Evolutionary conservation across 148 eudicot species (phyloP).

Genomic region (Nyssa sinensis): DNA sequence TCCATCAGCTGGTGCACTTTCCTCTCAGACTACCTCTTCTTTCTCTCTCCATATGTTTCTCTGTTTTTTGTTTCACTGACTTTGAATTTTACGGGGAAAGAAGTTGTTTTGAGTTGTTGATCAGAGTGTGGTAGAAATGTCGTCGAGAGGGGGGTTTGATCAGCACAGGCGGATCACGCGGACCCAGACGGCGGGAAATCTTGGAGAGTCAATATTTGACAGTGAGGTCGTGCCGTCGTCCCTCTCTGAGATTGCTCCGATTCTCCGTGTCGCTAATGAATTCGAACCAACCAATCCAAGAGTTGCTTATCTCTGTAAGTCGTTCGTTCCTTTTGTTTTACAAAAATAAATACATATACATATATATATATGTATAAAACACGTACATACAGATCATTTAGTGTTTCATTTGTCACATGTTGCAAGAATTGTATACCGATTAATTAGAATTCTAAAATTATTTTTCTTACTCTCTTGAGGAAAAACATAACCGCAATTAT

Average conservation of each 20-base stretch:
- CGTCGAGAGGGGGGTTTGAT: slow-evolving; percentile 29
- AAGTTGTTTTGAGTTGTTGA: not conserved
- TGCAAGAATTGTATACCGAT: slow-evolving; percentile 1
- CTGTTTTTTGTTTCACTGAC: not conserved
- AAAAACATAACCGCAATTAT: not conserved
- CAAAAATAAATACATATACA: too few relatives aligned
- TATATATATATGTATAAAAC: not conserved
- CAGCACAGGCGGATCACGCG: not conserved
- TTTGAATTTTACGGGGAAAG: not conserved
- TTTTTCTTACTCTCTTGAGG: too few relatives aligned
- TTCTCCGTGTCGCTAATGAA: slow-evolving; percentile 99
- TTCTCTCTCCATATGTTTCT: not conserved
- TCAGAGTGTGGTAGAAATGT: not conserved
- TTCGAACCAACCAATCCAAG: slow-evolving; percentile 88
- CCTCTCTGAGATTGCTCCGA: slow-evolving; percentile 89
- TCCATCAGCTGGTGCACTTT: not conserved
- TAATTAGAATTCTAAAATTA: not conserved
- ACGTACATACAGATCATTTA: too few relatives aligned
- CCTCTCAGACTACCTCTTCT: not conserved
- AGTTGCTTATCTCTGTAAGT: slow-evolving; percentile 93
- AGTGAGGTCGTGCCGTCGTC: slow-evolving; percentile 99
- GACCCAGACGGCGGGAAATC: slow-evolving; percentile 10
- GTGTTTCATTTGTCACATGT: not conserved
- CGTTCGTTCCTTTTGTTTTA: not conserved
- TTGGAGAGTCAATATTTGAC: slow-evolving; percentile 66